phyloP scores from a whole-genome alignment of 768 basidiomycete species.

The Boletus fagicola region DNA sequence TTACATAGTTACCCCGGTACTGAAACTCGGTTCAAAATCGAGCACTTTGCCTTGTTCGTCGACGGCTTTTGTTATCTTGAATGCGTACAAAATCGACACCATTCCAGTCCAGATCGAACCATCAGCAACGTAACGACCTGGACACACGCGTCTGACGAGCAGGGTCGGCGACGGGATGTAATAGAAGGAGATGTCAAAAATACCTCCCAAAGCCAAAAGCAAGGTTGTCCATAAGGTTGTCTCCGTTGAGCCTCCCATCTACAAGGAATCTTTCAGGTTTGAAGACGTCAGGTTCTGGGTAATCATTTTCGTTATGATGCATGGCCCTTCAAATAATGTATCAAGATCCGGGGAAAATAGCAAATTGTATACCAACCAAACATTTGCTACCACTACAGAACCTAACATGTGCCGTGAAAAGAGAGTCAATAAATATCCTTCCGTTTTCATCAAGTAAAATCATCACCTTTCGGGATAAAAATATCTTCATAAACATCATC shows the following conservation, averaged over 20 bases:
- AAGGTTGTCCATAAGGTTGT: no score
- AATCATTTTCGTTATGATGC: conserved; percentile 5
- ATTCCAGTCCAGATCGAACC: conserved; percentile 30
- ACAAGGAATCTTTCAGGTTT: conserved; percentile 34
- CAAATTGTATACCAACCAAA: conserved; percentile 13
- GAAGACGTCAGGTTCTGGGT: conserved; percentile 27
- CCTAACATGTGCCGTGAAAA: conserved; percentile 6
- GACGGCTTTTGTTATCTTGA: conserved; percentile 20
- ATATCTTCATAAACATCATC: conserved; percentile 19
- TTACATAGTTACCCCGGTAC: neutral
- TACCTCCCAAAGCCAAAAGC: no score
- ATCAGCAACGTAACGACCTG: neutral
- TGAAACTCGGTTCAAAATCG: neutral
- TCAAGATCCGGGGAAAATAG: neutral
- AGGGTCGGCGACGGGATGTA: no score
- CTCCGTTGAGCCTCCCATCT: no score
- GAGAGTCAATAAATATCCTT: neutral
- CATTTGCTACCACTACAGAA: conserved; percentile 16
- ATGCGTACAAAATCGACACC: conserved; percentile 24
- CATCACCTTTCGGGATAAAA: conserved; percentile 26
- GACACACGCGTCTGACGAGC: no score
- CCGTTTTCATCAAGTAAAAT: neutral
- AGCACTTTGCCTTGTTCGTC: neutral
- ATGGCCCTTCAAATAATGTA: conserved; percentile 15
- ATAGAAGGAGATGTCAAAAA: no score